phyloP scores from a whole-genome alignment of 495 filamentous ascomycete genomes.

The Staphylotrichum longicolle region DNA sequence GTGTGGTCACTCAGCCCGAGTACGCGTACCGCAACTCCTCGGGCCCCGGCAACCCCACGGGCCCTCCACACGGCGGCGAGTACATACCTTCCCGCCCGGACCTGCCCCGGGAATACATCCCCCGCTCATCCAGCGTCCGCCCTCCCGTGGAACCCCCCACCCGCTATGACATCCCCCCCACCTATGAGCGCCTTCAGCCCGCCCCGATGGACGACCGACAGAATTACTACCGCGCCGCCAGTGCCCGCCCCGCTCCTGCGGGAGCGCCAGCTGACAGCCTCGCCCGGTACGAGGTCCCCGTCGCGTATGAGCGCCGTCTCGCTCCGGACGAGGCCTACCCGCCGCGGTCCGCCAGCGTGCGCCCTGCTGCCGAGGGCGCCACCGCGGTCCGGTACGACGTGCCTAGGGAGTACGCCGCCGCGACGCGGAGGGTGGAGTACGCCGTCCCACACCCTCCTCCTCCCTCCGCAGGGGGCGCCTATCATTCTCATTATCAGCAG shows the following conservation, averaged over 20 bases:
- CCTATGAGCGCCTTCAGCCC: slow-evolving; percentile 31
- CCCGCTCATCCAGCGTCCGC: slow-evolving; percentile 58
- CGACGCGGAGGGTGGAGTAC: slow-evolving; percentile 42
- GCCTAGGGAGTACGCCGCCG: slow-evolving; percentile 24
- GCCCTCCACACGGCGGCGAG: slow-evolving; percentile 28
- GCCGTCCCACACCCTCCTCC: slow-evolving; percentile 22
- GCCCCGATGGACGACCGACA: slow-evolving; percentile 35
- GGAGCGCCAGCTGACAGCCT: not conserved
- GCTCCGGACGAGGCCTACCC: slow-evolving; percentile 31
- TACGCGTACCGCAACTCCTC: slow-evolving; percentile 53
- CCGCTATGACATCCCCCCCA: slow-evolving; percentile 17
- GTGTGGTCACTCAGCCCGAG: slow-evolving; percentile 55
- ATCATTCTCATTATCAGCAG: slow-evolving; percentile 34
- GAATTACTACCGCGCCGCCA: slow-evolving; percentile 50
- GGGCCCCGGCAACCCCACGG: slow-evolving; percentile 43
- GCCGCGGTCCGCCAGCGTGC: slow-evolving; percentile 31
- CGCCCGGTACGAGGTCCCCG: slow-evolving; percentile 51
- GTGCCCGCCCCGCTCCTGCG: slow-evolving; percentile 52
- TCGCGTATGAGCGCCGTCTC: slow-evolving; percentile 43
- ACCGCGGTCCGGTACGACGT: slow-evolving; percentile 25
- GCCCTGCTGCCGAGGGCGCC: slow-evolving; percentile 19
- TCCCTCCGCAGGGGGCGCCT: slow-evolving; percentile 21
- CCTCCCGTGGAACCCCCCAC: slow-evolving; percentile 34
- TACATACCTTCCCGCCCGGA: slow-evolving; percentile 45
- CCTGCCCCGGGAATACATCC: slow-evolving; percentile 51